phyloP scores from a whole-genome alignment of 768 basidiomycete genomes.

The Cystobasidium onofrii region DNA sequence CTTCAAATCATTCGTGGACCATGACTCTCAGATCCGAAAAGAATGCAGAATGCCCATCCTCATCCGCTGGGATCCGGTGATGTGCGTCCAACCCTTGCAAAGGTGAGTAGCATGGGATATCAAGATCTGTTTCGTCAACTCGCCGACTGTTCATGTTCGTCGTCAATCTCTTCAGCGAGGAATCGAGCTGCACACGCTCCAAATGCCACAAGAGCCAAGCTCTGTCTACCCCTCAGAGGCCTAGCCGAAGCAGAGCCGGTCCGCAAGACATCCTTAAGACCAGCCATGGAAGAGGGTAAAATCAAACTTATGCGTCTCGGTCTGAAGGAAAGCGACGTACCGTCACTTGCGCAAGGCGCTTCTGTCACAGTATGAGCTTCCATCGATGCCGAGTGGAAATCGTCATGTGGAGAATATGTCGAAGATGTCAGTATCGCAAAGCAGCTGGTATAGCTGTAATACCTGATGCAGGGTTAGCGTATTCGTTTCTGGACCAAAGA shows the following conservation, averaged over 20 bases:
- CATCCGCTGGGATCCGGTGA: constrained; percentile 2
- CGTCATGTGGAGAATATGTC: background rate
- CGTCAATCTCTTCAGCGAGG: background rate
- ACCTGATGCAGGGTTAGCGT: background rate
- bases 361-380: constrained; percentile 18
- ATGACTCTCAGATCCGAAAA: background rate
- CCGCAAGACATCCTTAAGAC: constrained; percentile 21
- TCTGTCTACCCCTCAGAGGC: constrained; percentile 17
- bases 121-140: background rate
- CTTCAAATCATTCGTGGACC: background rate
- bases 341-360: constrained; percentile 19
- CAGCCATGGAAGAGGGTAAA: background rate
- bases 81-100: constrained; percentile 12
- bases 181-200: constrained; percentile 27
- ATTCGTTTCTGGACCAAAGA: background rate
- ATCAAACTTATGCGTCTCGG: constrained; percentile 4
- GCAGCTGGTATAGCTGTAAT: background rate
- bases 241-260: constrained; percentile 10
- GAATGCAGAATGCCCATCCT: constrained; percentile 12
- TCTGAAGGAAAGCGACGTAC: constrained; percentile 14
- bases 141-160: no score
- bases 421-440: background rate
- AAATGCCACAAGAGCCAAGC: constrained; percentile 19
- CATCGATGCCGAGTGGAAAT: background rate
- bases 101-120: background rate